Conservation (phyloP, 257 asterid genomes). For the Solanum verrucosum region DNA sequence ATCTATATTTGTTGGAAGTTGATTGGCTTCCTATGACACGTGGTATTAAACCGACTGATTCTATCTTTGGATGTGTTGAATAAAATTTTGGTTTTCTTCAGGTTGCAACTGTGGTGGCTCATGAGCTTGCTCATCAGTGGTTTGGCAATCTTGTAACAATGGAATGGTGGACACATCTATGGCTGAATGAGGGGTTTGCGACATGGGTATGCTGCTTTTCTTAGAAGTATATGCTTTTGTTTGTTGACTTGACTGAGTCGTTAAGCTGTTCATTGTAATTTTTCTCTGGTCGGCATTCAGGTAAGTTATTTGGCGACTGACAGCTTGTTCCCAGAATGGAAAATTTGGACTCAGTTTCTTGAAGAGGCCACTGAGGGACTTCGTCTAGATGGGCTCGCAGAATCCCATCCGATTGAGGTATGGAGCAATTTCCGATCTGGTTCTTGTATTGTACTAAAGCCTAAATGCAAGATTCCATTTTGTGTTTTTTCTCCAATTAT, state of each 20-base stretch:
- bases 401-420: conserved; percentile 94
- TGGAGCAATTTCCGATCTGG: not conserved
- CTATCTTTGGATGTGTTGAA: not conserved
- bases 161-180: conserved; percentile 99
- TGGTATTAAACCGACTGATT: not conserved
- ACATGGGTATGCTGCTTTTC: conserved; percentile 63
- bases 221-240: conserved; percentile 1
- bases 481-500: not conserved
- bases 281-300: conserved; percentile 27
- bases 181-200: conserved; percentile 97
- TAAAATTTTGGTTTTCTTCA: conserved; percentile 17
- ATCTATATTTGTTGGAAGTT: conserved; percentile 6
- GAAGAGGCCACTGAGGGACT: conserved; percentile 77
- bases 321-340: conserved; percentile 88
- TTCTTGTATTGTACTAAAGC: not conserved
- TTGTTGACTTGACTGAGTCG: not conserved
- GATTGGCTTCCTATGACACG: not conserved
- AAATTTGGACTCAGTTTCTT: conserved; percentile 91
- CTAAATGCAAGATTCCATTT: not conserved
- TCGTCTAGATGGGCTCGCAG: conserved; percentile 86
- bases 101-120: conserved; percentile 96
- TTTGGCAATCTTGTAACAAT: conserved; percentile 97
- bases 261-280: conserved; percentile 1
- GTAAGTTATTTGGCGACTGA: conserved; percentile 89
- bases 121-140: conserved; percentile 98